Conservation (phyloP, 2,329 filamentous ascomycete genomes). For the Elsinoe arachidis region DNA sequence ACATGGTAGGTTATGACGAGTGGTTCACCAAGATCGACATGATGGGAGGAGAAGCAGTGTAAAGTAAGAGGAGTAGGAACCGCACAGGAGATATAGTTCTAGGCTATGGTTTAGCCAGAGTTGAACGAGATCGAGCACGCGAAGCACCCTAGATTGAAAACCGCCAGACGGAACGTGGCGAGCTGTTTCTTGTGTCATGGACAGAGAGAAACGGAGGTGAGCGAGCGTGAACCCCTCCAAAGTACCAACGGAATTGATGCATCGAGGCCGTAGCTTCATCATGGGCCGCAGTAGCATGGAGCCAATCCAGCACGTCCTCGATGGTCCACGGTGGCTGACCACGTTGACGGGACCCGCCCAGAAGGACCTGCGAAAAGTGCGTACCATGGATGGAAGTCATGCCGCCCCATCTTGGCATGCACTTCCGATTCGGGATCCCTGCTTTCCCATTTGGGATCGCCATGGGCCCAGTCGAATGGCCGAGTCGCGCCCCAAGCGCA, state of each 20-base stretch:
- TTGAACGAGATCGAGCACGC: background rate
- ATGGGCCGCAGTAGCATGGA: background rate
- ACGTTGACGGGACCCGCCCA: slow-evolving; percentile 7
- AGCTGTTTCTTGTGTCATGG: slow-evolving; percentile 1
- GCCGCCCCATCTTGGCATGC: background rate
- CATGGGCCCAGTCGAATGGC: background rate
- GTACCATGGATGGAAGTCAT: background rate
- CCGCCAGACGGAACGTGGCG: background rate
- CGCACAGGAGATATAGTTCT: background rate
- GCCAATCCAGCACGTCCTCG: background rate
- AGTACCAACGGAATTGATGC: background rate
- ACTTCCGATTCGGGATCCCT: background rate
- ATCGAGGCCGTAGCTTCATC: slow-evolving; percentile 4
- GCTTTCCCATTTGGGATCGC: background rate
- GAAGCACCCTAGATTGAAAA: slow-evolving; percentile 5
- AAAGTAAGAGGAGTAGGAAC: background rate
- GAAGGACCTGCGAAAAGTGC: background rate
- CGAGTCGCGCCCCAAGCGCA: slow-evolving; percentile 5
- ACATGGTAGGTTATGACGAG: slow-evolving; percentile 1
- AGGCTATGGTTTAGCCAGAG: background rate
- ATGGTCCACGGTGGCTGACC: background rate
- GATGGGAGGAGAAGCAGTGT: background rate
- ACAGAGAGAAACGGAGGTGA: background rate
- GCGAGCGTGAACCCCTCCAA: slow-evolving; percentile 4
- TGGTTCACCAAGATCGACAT: background rate